Evolutionary conservation across 73 alveolate genomes (phyloP).

Genomic region (Effrenium voratum): DNA sequence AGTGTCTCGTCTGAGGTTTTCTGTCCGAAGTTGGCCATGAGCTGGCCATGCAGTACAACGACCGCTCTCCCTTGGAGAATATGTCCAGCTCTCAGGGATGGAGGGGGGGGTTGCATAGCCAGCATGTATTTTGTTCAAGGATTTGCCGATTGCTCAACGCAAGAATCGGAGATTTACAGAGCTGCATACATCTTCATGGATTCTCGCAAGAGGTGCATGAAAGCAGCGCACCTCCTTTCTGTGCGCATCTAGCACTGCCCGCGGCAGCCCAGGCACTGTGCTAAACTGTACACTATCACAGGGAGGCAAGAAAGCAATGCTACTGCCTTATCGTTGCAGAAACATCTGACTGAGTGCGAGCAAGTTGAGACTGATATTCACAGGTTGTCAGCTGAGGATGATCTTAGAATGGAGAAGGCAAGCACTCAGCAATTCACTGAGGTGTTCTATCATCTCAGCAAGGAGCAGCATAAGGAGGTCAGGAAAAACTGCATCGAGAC

Average conservation of each 20-base stretch:
- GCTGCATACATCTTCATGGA: not conserved
- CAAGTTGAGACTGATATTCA: not conserved
- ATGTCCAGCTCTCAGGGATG: not conserved
- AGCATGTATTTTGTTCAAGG: not conserved
- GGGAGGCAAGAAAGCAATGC: conserved; percentile 62
- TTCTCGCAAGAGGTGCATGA: not conserved
- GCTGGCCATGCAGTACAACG: conserved; percentile 93
- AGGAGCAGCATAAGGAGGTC: conserved; percentile 76
- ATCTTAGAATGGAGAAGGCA: not conserved
- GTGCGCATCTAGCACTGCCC: not conserved
- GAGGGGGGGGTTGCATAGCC: not conserved
- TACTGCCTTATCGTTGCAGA: not conserved
- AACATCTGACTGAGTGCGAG: not conserved
- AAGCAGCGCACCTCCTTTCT: not conserved
- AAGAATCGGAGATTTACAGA: too few relatives aligned
- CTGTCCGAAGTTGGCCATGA: conserved; percentile 92
- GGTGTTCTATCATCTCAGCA: conserved; percentile 82
- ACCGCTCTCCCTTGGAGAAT: conserved; percentile 91
- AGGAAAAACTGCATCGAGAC: conserved; percentile 72
- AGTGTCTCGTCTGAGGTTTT: conserved; percentile 28
- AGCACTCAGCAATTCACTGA: not conserved
- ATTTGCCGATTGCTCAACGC: too few relatives aligned
- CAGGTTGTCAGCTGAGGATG: not conserved
- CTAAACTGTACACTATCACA: conserved; percentile 79
- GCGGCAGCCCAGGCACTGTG: conserved; percentile 58